A percentile compares a stretch with the other conserved stretches of the same genome.
phyloP scores from a whole-genome alignment of 441 rosid genomes.

The Croton setiger region DNA sequence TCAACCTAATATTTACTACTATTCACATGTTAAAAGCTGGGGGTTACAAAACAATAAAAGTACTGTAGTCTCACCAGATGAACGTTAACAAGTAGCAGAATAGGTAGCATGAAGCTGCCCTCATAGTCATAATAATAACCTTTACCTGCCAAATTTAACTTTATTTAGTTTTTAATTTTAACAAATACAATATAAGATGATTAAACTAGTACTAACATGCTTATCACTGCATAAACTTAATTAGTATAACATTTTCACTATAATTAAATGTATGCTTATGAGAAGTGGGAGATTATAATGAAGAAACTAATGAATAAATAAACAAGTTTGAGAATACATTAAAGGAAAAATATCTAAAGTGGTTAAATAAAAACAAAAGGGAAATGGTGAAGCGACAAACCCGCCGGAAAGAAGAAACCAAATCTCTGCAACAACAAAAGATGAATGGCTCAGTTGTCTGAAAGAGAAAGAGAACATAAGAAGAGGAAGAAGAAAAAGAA shows the following conservation, averaged over 20 bases:
- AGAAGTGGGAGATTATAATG: too few species aligned
- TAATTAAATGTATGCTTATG: too few species aligned
- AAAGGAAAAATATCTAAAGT: slow-evolving; percentile 10
- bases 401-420: slow-evolving; percentile 18
- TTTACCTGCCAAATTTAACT: background rate
- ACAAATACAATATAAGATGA: too few species aligned
- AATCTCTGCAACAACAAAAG: background rate
- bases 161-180: background rate
- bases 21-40: background rate
- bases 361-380: slow-evolving; percentile 10
- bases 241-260: too few species aligned
- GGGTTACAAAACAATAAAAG: too few species aligned
- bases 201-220: too few species aligned
- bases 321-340: too few species aligned
- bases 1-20: too few species aligned
- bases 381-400: slow-evolving; percentile 24
- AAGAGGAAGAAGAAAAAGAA: slow-evolving; percentile 8
- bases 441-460: too few species aligned
- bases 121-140: too few species aligned
- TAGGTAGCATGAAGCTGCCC: background rate
- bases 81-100: slow-evolving; percentile 22
- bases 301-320: too few species aligned
- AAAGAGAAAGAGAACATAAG: background rate
- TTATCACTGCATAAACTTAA: too few species aligned
- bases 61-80: slow-evolving; percentile 17